Evolutionary conservation across 768 basidiomycete species (phyloP), one percentile per base, ranked within the genome.

Genomic region (Harrya chromipes): DNA sequence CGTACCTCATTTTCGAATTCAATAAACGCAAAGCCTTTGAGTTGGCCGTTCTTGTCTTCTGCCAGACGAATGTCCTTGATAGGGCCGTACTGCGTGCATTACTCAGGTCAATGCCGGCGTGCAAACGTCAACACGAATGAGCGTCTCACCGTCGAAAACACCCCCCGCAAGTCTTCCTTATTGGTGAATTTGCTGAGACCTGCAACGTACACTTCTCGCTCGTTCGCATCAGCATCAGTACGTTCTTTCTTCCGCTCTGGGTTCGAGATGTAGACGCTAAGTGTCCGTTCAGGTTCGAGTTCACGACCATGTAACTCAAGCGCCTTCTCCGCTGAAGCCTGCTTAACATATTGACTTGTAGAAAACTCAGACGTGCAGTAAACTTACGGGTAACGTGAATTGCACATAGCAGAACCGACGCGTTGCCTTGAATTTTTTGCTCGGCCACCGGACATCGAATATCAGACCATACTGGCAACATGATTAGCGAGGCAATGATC

Each of bases 371-470:
- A 13, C 21, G 2, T n/a, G 29, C 39, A 12, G 27, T 7, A 24
- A 37, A 73, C 87, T 44, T 49, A 92, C 94, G 0, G 91, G 90
- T 17, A 83, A 83, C 2, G 85, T 85, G 63, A 82, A 97, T 54
- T 98, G 97, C 1, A 99, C 75, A 66, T 98, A 99, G 61, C 91
- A 94, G 67, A 99, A 98, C 37, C 97, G 79, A 31, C 97, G 75
- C 2, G 88, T 87, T 49, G 73, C 83, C 69, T 94, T 95, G 76
- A 92, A 94, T 64, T 97, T 97, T 64, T 94, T 94, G 70, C 92
- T 94, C 6, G 97, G 97, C 95, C 95, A 98, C 27, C 97, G 87
- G 16, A 93, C 88, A 55, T 98, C 94, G 52, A 98, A 90, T 46
- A 99, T 79, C 5, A 77, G 80, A 10, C 97, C 97, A 68, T 88